Percentiles rank a stretch among this genome's conserved stretches.
Conservation (phyloP, 768 basidiomycete genomes). For the Boletus coccyginus region DNA sequence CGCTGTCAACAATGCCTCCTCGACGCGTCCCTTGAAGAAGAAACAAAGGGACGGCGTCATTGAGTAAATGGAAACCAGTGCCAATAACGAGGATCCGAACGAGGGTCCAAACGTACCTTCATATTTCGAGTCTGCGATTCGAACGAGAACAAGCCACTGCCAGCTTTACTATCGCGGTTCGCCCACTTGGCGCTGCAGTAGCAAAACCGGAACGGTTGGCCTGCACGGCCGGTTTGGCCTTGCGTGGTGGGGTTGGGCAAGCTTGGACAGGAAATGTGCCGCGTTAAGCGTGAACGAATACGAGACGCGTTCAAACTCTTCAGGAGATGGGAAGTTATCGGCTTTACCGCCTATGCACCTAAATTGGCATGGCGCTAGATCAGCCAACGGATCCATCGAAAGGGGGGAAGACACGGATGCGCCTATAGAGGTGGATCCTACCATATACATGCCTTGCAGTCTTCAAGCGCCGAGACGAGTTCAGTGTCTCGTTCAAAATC, state of each 20-base stretch:
- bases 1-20: conserved; percentile 12
- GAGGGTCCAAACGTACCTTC: conserved; percentile 14
- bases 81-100: not conserved
- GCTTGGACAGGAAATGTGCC: conserved; percentile 18
- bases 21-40: conserved; percentile 22
- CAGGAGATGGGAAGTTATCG: conserved; percentile 17
- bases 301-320: conserved; percentile 27
- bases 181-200: conserved; percentile 28
- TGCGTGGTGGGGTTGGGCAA: conserved; percentile 10
- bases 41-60: too few species aligned
- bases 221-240: not conserved
- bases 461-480: conserved; percentile 20
- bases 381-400: not conserved
- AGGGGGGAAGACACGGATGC: not conserved
- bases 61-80: not conserved
- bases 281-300: conserved; percentile 26
- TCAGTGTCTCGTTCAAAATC: conserved; percentile 25
- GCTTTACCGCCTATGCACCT: conserved; percentile 28
- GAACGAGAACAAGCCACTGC: conserved; percentile 10
- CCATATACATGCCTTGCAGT: conserved; percentile 28
- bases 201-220: conserved; percentile 23
- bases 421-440: not conserved
- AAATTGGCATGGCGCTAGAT: not conserved
- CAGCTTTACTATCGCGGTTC: conserved; percentile 13
- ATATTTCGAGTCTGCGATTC: conserved; percentile 23